phyloP scores from a whole-genome alignment of 225 moss, liverwort and hornwort genomes.

The Bryum argenteum region DNA sequence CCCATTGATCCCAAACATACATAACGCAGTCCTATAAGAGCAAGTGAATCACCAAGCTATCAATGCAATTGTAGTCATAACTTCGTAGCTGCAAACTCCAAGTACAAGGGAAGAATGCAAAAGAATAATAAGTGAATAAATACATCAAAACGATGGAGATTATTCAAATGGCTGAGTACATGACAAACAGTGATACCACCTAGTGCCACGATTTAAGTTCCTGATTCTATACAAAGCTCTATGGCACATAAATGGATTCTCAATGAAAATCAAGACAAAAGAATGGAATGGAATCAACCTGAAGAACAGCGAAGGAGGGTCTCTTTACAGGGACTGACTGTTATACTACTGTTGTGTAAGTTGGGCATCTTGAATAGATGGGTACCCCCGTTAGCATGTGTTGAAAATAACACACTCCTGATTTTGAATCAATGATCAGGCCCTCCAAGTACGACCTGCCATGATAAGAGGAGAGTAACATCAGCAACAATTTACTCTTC shows the following conservation, averaged over 20 bases:
- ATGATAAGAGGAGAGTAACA: constrained; percentile 5
- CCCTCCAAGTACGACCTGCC: constrained; percentile 48
- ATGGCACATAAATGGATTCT: constrained; percentile 9
- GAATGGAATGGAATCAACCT: background rate
- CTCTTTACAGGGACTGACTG: constrained; percentile 32
- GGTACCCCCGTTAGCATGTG: constrained; percentile 19
- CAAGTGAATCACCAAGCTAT: too few relatives aligned
- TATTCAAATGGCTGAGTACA: constrained; percentile 19
- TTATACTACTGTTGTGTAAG: constrained; percentile 5
- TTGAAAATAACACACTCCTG: background rate
- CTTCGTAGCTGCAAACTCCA: too few relatives aligned
- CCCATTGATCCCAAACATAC: too few relatives aligned
- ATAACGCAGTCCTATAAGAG: too few relatives aligned
- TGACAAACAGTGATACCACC: constrained; percentile 20
- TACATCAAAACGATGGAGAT: background rate
- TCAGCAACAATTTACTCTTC: background rate
- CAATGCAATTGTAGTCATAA: too few relatives aligned
- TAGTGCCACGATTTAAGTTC: background rate
- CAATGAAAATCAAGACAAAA: constrained; percentile 9
- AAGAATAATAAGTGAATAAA: too few relatives aligned
- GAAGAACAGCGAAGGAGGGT: constrained; percentile 23
- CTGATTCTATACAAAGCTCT: constrained; percentile 35
- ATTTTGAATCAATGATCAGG: constrained; percentile 30
- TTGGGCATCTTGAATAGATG: constrained; percentile 10
- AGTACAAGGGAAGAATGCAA: too few relatives aligned